Evolutionary conservation across 345 rosid genomes (phyloP).

Genomic region (Eucalyptus victrix): DNA sequence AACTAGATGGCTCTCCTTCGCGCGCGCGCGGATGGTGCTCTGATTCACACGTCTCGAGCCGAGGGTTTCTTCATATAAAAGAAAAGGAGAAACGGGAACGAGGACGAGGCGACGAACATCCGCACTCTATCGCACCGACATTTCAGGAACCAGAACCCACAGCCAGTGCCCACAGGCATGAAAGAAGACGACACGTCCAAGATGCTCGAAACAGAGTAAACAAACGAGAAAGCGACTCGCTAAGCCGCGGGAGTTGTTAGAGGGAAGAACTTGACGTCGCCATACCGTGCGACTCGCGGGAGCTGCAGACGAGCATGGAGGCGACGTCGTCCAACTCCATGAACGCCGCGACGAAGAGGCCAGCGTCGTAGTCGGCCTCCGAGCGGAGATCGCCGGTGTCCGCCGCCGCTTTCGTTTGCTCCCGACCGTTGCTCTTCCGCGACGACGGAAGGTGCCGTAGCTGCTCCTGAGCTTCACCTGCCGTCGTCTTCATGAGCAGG

Average conservation of each 20-base stretch:
- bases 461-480: neutral
- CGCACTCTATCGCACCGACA: neutral
- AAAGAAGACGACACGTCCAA: neutral
- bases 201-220: neutral
- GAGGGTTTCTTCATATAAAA: neutral
- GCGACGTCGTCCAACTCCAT: neutral
- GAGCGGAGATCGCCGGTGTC: neutral
- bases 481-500: neutral
- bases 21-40: neutral
- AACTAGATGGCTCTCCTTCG: neutral
- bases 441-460: neutral
- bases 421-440: neutral
- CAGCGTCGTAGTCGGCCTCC: neutral
- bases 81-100: neutral
- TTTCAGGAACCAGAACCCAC: neutral
- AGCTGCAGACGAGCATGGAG: neutral
- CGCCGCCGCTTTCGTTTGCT: neutral
- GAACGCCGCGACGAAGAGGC: neutral
- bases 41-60: neutral
- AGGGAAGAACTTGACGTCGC: neutral
- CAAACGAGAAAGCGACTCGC: neutral
- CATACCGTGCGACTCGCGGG: neutral
- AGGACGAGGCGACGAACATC: neutral
- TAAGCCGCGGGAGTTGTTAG: neutral
- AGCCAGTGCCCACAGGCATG: neutral